Conservation (phyloP, 1,284 basidiomycete genomes). For the Ganoderma lucidum region DNA sequence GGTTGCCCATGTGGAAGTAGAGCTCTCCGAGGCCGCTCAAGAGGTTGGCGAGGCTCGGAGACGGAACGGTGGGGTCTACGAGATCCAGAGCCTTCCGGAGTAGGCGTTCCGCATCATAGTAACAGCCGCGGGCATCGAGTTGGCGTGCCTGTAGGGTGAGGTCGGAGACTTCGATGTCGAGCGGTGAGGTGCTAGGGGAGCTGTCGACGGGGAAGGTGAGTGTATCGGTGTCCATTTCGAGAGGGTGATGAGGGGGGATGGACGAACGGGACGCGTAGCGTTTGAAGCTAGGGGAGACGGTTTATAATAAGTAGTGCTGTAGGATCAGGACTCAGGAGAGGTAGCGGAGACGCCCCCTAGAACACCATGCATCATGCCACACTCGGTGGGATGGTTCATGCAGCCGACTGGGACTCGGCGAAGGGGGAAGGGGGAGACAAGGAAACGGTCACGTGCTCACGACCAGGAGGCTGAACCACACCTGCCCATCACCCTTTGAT, state of each 20-base stretch:
- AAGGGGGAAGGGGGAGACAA: slow-evolving; percentile 12
- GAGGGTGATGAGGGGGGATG: background rate
- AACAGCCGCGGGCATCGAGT: slow-evolving; percentile 37
- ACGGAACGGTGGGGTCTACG: slow-evolving; percentile 31
- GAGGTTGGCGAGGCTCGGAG: slow-evolving; percentile 36
- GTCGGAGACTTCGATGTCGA: slow-evolving; percentile 24
- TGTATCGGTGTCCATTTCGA: slow-evolving; percentile 3
- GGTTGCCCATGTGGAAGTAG: slow-evolving; percentile 41
- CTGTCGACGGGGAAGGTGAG: background rate
- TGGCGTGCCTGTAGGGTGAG: slow-evolving; percentile 34
- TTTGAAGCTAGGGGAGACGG: background rate
- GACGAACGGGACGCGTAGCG: background rate
- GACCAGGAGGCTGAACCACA: background rate
- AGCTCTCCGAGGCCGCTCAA: slow-evolving; percentile 44
- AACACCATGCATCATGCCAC: slow-evolving; percentile 3
- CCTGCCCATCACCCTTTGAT: background rate
- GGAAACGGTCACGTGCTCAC: slow-evolving; percentile 31
- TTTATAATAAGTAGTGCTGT: background rate
- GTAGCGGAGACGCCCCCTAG: background rate
- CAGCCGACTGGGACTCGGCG: background rate
- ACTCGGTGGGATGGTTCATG: background rate
- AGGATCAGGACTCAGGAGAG: background rate
- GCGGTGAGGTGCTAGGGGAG: slow-evolving; percentile 9
- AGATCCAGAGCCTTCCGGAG: slow-evolving; percentile 40
- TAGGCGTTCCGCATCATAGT: slow-evolving; percentile 38